Evolutionary conservation across 2,329 filamentous ascomycete genomes (phyloP), one percentile per base, ranked within the genome.

Genomic region (Drechmeria coniospora): DNA sequence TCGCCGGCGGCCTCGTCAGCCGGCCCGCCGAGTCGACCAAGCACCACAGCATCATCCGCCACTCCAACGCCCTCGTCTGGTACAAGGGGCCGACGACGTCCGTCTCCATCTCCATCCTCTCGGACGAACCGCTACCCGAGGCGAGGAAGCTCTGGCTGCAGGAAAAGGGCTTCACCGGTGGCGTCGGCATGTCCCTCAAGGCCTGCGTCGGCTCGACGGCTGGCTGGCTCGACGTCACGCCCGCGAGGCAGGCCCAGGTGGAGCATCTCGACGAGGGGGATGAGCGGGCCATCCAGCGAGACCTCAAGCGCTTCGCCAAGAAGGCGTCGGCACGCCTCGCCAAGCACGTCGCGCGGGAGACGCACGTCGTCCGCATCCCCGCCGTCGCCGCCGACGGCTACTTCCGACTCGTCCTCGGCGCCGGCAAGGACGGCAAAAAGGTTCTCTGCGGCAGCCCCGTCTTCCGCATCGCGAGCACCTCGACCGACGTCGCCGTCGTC

Each of bases 191-290:
- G 67, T 61, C 62, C 6, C 53, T 74, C 16, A 77, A 76, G 43
- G 66, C 73, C 0, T 46, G 79, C 2, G 51, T 79, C 20, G 66
- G 73, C 6, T 59, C 64, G 0, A 68, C 61, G 9, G 57, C 61
- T 6, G 59, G 54, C 39, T 81, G 77, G 76, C 54, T 80, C 9
- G 64, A 81, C 32, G 74, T 80, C 3, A 81, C 77, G 0, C 77
- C 77, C 0, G 54, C 54, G 0, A 48, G 58, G 2, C 55, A 56
- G 14, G 58, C 66, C 0, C 42, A 46, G 0, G 40, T 57, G 0
- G 52, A 63, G 1, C 61, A 74, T 25, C 41, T 80, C 2, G 52
- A 63, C 0, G 53, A 58, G 1, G 52, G 50, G 1, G 71, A 79
- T 20, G 77, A 80, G 43, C 61, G 75, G 3, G 69, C 63, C 1